Evolutionary conservation across 2,329 filamentous ascomycete genomes (phyloP).

Genomic region (Diaporthe vaccinii): DNA sequence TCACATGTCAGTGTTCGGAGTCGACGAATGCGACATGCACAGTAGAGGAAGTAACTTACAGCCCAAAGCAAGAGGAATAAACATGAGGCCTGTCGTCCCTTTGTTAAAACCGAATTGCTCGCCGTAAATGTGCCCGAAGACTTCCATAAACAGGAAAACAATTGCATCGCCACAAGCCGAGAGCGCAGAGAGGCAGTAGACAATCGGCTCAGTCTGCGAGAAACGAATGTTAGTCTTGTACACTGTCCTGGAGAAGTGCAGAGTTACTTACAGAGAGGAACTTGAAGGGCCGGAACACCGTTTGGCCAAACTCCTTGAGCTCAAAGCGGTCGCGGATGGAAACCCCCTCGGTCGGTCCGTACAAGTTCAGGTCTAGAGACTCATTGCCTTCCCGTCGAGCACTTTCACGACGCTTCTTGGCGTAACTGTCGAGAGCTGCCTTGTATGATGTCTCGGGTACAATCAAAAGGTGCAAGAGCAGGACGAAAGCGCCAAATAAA

Average conservation of each 20-base stretch:
- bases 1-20: neutral
- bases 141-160: slow-evolving; percentile 84
- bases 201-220: slow-evolving; percentile 81
- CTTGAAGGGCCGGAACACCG: slow-evolving; percentile 20
- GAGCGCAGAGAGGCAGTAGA: slow-evolving; percentile 76
- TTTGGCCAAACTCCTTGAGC: neutral
- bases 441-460: slow-evolving; percentile 26
- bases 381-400: slow-evolving; percentile 17
- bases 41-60: neutral
- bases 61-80: slow-evolving; percentile 4
- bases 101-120: slow-evolving; percentile 7
- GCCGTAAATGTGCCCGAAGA: slow-evolving; percentile 57
- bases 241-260: neutral
- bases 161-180: slow-evolving; percentile 81
- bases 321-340: neutral
- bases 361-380: neutral
- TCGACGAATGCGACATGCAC: neutral
- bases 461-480: neutral
- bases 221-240: slow-evolving; percentile 57
- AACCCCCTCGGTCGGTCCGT: slow-evolving; percentile 21
- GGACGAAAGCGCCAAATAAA: neutral
- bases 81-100: neutral
- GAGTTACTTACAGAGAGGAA: neutral
- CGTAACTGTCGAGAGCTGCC: slow-evolving; percentile 14
- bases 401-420: slow-evolving; percentile 20